These are phyloP conservation scores for Boletus tomentosulus DNA, from an alignment of 768 basidiomycete species.

Conservation along the genomic window DNA sequence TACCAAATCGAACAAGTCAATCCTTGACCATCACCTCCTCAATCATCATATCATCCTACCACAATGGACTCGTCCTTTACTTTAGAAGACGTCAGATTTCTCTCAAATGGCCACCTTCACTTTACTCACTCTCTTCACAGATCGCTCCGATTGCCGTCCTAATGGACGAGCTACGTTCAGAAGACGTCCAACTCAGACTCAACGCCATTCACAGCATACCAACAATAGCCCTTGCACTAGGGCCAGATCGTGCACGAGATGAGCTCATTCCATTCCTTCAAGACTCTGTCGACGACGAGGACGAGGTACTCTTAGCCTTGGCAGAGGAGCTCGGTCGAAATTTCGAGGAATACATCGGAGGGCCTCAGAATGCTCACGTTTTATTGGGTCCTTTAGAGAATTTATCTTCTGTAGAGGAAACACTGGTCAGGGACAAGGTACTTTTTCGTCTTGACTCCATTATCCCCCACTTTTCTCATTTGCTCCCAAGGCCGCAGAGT, in stretches of 20 bases:
- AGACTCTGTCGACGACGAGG: conserved; percentile 99
- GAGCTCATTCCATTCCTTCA: conserved; percentile 96
- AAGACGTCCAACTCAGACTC: conserved; percentile 93
- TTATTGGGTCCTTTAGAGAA: conserved; percentile 92
- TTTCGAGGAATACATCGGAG: conserved; percentile 95
- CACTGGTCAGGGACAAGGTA: conserved; percentile 96
- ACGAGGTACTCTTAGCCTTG: conserved; percentile 92
- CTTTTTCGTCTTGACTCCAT: conserved; percentile 8
- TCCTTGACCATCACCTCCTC: conserved; percentile 1
- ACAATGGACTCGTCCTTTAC: conserved; percentile 66
- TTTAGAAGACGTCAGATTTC: conserved; percentile 59
- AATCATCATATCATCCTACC: conserved; percentile 2
- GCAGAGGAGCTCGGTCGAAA: conserved; percentile 91
- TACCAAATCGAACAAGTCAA: conserved; percentile 9
- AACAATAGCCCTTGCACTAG: conserved; percentile 95
- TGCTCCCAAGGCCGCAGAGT: conserved; percentile 78
- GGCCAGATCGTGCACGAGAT: conserved; percentile 89
- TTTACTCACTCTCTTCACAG: conserved; percentile 36
- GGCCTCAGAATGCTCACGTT: conserved; percentile 79
- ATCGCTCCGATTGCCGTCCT: conserved; percentile 94
- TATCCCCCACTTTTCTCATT: not conserved
- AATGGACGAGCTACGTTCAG: conserved; percentile 96
- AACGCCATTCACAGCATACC: conserved; percentile 97
- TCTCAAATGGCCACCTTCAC: conserved; percentile 3
- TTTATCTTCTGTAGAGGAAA: conserved; percentile 95